These are phyloP conservation scores for Carex cristatella DNA, from an alignment of 176 grass and related monocot species.

Conservation along the genomic window DNA sequence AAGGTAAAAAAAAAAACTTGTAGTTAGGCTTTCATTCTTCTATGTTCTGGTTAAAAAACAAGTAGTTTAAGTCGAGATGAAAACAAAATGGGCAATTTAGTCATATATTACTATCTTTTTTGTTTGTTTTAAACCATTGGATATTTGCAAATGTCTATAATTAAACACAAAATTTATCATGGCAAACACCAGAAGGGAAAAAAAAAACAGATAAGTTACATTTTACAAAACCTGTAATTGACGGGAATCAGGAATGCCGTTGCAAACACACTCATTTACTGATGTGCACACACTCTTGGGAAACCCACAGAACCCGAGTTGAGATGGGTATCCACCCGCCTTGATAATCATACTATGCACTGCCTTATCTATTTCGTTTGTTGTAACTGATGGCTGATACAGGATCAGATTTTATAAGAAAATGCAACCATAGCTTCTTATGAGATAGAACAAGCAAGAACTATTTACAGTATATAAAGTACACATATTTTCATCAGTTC, in stretches of 20 bases:
- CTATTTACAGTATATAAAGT: background rate
- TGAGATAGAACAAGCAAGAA: background rate
- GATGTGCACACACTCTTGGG: conserved; percentile 80
- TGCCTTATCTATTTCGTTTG: conserved; percentile 66
- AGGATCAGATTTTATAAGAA: background rate
- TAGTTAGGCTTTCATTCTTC: background rate
- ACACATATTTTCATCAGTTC: background rate
- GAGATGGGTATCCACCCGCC: conserved; percentile 79
- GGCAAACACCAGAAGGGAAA: background rate
- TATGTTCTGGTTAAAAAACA: background rate
- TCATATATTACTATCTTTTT: too few relatives aligned
- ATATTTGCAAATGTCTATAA: too few relatives aligned
- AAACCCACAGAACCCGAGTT: conserved; percentile 59
- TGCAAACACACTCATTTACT: conserved; percentile 79
- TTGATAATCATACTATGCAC: conserved; percentile 80
- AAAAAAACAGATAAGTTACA: conserved; percentile 28
- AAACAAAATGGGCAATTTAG: too few relatives aligned
- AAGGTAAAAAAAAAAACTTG: background rate
- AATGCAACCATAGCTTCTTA: background rate
- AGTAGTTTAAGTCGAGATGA: background rate
- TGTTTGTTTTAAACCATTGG: too few relatives aligned
- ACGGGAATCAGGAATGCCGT: conserved; percentile 70
- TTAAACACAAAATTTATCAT: background rate
- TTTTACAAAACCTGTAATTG: conserved; percentile 65
- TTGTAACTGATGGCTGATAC: conserved; percentile 60